Base-by-base conservation (phyloP, 768 basidiomycete species). In the Crepidotus variabilis region DNA sequence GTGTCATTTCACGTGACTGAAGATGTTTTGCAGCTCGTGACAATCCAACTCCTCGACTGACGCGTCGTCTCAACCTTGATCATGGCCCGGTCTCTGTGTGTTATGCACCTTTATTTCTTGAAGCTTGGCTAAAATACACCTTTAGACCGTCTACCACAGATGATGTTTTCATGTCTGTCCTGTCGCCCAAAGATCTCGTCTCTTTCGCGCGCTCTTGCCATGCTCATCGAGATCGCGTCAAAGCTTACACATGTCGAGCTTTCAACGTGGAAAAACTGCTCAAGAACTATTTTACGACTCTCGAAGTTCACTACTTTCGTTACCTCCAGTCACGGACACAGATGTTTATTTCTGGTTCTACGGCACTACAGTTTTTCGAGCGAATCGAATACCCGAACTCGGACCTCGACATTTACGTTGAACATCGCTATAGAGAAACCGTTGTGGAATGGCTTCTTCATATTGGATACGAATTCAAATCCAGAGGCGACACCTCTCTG, bases 401-500 rank as follows among this genome's bases (percentile, higher is more conserved):
- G 1, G 61, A 64, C 23, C 51, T 64, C 13, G 63, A 64, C 23
- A 14, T 62, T 0, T 64, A 61, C 21, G 57, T 62, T n/a, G 67
- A 76, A 6, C 70, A 71, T 1, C 65, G 64, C 0, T 61, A 63
- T 22, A 65, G 67, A 34, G 34, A 57, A 14, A 68, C 66, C 16
- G 63, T 82, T 1, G 72, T 66, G 0, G 45, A 39, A 5, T 79
- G 74, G 65, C 61, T 82, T 0, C 13, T 47, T 2, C 2, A 18
- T 0, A 52, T 60, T 13, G 66, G 61, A 0, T 70, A 69, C 33
- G 52, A 47, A 0, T 69, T 64, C 34, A 52, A 47, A 2, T 59
- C 61, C 1, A 57, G 59, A 18, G 21, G 22, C 6, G 33, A 34
- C 34, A 11, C 36, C 50, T 35, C 57, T 2, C 46, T 58, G 24